These are phyloP conservation scores for Balamuthia mandrillaris DNA, from an alignment of 208 protist species.

Conservation along the genomic window DNA sequence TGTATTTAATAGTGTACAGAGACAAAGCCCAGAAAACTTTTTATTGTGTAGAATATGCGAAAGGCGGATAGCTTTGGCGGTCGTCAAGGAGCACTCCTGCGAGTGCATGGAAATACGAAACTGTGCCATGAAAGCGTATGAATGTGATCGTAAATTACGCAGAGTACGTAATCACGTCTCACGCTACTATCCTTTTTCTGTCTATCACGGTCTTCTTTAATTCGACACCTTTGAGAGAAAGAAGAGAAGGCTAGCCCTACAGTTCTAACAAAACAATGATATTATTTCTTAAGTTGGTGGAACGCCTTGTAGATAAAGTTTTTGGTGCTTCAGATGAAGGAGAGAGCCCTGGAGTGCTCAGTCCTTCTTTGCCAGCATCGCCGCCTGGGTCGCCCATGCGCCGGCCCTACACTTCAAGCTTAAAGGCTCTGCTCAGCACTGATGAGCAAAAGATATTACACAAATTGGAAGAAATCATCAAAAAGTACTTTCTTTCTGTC, in stretches of 20 bases:
- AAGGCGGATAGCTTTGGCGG: background rate
- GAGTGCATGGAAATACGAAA: conserved; percentile 5
- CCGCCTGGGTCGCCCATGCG: too few species aligned
- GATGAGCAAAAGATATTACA: background rate
- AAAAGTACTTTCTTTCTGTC: background rate
- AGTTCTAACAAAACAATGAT: conserved; percentile 6
- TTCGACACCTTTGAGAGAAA: background rate
- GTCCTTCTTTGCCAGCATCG: too few species aligned
- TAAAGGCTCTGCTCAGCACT: background rate
- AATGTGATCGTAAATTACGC: background rate
- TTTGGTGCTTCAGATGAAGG: too few species aligned
- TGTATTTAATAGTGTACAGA: too few species aligned
- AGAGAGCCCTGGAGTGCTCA: too few species aligned
- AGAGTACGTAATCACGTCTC: too few species aligned
- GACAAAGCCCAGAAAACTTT: too few species aligned
- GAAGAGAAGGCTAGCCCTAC: background rate
- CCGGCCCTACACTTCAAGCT: too few species aligned
- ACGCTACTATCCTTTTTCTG: background rate
- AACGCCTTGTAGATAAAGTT: too few species aligned
- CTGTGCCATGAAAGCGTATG: conserved; percentile 15
- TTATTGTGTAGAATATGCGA: conserved; percentile 5
- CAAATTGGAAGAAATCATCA: background rate
- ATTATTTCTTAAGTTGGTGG: background rate
- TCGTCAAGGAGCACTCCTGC: background rate
- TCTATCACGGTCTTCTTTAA: background rate